Percentiles rank a stretch among this genome's conserved stretches.
These are phyloP conservation scores for Trichoderma asperellum DNA, from an alignment of 2,329 filamentous ascomycete species.

Conservation along the genomic window DNA sequence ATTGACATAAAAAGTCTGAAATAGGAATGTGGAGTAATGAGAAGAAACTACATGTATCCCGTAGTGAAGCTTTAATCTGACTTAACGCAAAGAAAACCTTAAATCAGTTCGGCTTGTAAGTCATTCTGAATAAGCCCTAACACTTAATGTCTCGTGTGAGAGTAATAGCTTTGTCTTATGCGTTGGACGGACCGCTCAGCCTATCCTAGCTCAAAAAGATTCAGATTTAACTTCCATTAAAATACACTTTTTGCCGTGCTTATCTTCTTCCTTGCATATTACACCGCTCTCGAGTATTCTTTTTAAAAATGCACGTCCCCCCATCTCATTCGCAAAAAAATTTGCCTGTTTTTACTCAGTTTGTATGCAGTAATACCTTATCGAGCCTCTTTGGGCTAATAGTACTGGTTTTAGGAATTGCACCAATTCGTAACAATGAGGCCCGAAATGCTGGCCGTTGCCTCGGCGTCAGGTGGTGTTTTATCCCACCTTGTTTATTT, in stretches of 20 bases:
- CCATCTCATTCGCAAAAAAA: not conserved
- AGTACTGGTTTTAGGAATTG: not conserved
- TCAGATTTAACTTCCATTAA: not conserved
- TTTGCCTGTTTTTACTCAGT: not conserved
- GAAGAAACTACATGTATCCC: not conserved
- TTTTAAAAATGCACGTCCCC: not conserved
- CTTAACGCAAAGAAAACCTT: not conserved
- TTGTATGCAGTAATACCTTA: not conserved
- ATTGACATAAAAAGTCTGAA: not conserved
- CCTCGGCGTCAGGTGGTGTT: slow-evolving; percentile 9
- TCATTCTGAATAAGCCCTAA: slow-evolving; percentile 8
- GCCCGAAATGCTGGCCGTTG: not conserved
- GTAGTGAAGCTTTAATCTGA: not conserved
- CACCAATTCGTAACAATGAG: not conserved
- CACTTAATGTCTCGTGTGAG: not conserved
- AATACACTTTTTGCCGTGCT: slow-evolving; percentile 3
- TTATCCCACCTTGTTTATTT: slow-evolving; percentile 24
- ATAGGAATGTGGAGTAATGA: not conserved
- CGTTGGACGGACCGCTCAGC: not conserved
- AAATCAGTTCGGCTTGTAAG: too few relatives aligned
- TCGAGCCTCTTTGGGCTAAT: not conserved
- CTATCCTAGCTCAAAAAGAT: not conserved
- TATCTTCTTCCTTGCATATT: not conserved
- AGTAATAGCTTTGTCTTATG: not conserved
- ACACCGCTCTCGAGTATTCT: not conserved